A percentile compares a stretch with the other conserved stretches of the same genome.
phyloP scores from a whole-genome alignment of 176 grass and related monocot genomes.

The Hordeum marinum region DNA sequence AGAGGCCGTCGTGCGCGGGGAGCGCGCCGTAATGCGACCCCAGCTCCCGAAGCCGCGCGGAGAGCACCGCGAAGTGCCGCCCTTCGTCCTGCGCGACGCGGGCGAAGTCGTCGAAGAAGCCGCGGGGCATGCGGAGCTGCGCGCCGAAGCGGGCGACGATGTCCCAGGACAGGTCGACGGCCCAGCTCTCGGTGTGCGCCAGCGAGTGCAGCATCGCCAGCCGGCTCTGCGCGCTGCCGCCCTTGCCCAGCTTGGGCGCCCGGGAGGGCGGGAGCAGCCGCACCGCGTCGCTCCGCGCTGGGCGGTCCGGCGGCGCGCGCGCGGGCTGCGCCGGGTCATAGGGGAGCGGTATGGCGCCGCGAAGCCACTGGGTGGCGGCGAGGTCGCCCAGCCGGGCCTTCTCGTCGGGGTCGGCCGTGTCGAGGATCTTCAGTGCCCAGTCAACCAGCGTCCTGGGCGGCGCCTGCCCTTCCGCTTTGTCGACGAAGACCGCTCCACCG shows the following conservation, averaged over 20 bases:
- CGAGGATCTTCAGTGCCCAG: constrained; percentile 65
- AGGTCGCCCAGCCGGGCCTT: constrained; percentile 71
- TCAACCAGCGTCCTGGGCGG: constrained; percentile 65
- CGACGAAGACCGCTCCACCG: background rate
- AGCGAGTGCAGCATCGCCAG: constrained; percentile 82
- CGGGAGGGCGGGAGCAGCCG: constrained; percentile 58
- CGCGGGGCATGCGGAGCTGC: constrained; percentile 51
- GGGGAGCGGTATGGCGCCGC: constrained; percentile 49
- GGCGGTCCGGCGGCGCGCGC: constrained; percentile 42
- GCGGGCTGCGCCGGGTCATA: constrained; percentile 31
- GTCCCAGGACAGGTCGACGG: constrained; percentile 93
- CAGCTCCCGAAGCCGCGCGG: constrained; percentile 54
- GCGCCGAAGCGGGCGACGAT: constrained; percentile 79
- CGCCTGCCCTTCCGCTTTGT: background rate
- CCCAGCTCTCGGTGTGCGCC: constrained; percentile 94
- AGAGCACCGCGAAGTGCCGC: constrained; percentile 59
- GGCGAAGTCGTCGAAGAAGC: constrained; percentile 84
- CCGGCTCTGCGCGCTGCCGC: constrained; percentile 74
- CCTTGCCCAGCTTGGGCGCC: constrained; percentile 78
- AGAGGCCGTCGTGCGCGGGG: constrained; percentile 82
- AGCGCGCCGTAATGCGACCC: constrained; percentile 77
- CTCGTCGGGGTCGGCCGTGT: constrained; percentile 57
- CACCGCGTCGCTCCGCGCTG: constrained; percentile 60
- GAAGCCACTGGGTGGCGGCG: constrained; percentile 47
- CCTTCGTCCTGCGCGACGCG: constrained; percentile 74